These are phyloP conservation scores for Neurospora pannonica DNA, from an alignment of 495 filamentous ascomycete species.

Conservation along the genomic window DNA sequence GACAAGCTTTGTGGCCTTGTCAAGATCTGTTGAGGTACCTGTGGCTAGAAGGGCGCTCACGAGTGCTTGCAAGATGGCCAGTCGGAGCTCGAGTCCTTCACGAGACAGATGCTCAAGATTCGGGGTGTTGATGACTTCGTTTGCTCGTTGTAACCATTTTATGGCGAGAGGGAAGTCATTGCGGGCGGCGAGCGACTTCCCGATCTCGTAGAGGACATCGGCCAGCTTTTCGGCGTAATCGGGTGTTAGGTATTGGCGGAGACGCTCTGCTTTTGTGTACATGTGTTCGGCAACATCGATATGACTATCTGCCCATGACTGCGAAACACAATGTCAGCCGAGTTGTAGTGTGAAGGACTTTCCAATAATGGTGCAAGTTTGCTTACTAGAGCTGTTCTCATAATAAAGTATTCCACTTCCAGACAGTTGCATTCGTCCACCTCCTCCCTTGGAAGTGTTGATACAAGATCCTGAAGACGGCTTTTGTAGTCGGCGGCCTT, in stretches of 20 bases:
- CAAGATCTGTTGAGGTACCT: constrained; percentile 32
- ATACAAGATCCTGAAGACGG: constrained; percentile 34
- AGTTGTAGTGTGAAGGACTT: no score
- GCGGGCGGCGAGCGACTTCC: constrained; percentile 45
- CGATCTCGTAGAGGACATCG: constrained; percentile 65
- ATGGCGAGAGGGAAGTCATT: constrained; percentile 45
- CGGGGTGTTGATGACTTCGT: constrained; percentile 47
- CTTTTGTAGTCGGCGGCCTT: constrained; percentile 55
- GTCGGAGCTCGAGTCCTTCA: constrained; percentile 52
- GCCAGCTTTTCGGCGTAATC: constrained; percentile 53
- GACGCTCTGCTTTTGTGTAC: constrained; percentile 47
- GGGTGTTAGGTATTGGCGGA: constrained; percentile 34
- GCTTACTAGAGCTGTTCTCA: constrained; percentile 64
- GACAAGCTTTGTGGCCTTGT: constrained; percentile 49
- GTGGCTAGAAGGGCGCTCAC: constrained; percentile 45
- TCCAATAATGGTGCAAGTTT: no score
- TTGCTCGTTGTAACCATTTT: constrained; percentile 68
- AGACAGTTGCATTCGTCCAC: constrained; percentile 29
- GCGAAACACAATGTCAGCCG: no score
- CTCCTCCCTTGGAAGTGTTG: constrained; percentile 20
- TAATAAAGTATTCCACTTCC: constrained; percentile 56
- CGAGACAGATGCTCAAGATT: constrained; percentile 47
- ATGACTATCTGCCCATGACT: constrained; percentile 65
- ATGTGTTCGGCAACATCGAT: constrained; percentile 70
- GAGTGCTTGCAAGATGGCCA: constrained; percentile 55